Evolutionary conservation across 257 asterid species (phyloP).

Genomic region (Paraleonurus japonicus): DNA sequence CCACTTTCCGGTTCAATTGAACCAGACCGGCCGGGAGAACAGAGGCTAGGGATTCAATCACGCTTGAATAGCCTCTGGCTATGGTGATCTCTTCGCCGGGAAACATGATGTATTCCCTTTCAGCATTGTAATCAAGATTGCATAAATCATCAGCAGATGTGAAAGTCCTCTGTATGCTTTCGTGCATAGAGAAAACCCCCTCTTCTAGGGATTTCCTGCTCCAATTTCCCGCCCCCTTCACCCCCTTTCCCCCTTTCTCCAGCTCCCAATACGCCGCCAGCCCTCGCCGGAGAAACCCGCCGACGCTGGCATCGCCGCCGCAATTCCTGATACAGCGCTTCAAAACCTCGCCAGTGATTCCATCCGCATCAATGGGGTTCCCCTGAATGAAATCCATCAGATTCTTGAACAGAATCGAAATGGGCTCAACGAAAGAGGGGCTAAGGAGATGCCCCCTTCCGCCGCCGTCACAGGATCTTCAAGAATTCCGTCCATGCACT

Average conservation of each 20-base stretch:
- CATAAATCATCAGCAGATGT: slow-evolving; percentile 66
- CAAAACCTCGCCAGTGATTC: neutral
- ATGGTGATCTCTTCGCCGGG: slow-evolving; percentile 85
- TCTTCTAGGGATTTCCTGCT: slow-evolving; percentile 39
- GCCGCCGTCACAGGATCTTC: slow-evolving; percentile 59
- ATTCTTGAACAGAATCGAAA: slow-evolving; percentile 50
- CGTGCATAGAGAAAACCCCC: slow-evolving; percentile 68
- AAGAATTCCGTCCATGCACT: slow-evolving; percentile 58
- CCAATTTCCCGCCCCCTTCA: slow-evolving; percentile 45
- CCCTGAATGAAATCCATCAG: slow-evolving; percentile 73
- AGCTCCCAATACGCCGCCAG: slow-evolving; percentile 50
- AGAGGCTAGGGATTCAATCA: slow-evolving; percentile 61
- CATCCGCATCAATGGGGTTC: slow-evolving; percentile 25
- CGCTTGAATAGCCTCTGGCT: slow-evolving; percentile 61
- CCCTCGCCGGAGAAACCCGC: slow-evolving; percentile 60
- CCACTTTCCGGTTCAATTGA: slow-evolving; percentile 54
- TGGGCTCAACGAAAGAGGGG: slow-evolving; percentile 55
- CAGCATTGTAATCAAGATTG: slow-evolving; percentile 62
- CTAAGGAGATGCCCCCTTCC: slow-evolving; percentile 59
- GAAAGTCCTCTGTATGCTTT: slow-evolving; percentile 66
- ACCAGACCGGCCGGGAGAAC: slow-evolving; percentile 62
- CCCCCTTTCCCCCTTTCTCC: slow-evolving; percentile 19
- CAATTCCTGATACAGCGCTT: neutral
- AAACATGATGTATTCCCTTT: slow-evolving; percentile 63
- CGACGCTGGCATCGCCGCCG: slow-evolving; percentile 35